Conservation (phyloP, 176 grass and related monocot species). For the Carex kokanica region DNA sequence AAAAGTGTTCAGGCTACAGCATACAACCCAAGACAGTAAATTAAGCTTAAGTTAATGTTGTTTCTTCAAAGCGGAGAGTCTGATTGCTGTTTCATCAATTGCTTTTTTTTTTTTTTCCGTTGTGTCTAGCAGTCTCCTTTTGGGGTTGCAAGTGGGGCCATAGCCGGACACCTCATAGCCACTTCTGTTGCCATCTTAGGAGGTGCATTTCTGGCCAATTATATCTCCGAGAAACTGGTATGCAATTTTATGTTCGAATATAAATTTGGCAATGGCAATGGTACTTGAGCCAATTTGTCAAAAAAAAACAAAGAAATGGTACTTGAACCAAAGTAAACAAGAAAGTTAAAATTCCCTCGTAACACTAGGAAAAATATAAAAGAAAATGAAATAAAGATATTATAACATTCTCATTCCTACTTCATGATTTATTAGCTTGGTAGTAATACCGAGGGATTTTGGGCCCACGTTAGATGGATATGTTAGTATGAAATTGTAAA, state of each 20-base stretch:
- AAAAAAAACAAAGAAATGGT: background rate
- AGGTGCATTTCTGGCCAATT: slow-evolving; percentile 83
- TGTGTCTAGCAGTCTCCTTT: slow-evolving; percentile 55
- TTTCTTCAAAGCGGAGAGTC: background rate
- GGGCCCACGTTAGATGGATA: background rate
- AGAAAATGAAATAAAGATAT: background rate
- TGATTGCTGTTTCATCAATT: background rate
- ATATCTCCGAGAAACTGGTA: slow-evolving; percentile 95
- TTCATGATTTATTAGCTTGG: background rate
- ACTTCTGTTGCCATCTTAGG: slow-evolving; percentile 77
- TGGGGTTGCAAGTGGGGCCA: slow-evolving; percentile 86
- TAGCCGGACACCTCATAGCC: slow-evolving; percentile 78
- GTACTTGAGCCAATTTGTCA: background rate
- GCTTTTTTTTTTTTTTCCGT: background rate
- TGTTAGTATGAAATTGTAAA: background rate
- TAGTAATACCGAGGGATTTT: background rate
- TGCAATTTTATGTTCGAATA: background rate
- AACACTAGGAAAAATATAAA: background rate
- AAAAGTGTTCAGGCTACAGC: too few relatives aligned
- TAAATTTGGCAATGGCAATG: background rate
- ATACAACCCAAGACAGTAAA: too few relatives aligned
- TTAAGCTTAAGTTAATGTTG: too few relatives aligned
- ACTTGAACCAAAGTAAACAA: background rate
- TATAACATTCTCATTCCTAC: background rate
- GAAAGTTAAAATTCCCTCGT: background rate